A percentile compares a stretch with the other conserved stretches of the same genome.
Conservation (phyloP, 768 basidiomycete genomes). For the Russula vinacea region DNA sequence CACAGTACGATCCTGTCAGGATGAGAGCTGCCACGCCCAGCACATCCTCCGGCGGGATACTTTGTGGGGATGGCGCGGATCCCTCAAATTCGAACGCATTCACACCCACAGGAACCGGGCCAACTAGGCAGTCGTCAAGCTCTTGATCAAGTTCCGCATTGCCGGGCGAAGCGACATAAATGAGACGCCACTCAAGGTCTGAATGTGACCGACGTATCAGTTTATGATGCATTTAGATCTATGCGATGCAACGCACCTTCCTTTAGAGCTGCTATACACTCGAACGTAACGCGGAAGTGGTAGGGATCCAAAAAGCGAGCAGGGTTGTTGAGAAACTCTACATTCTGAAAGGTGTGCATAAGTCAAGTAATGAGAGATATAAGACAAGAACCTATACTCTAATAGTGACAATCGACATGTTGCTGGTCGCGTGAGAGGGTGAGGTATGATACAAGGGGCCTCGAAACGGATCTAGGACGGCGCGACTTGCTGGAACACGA, state of each 20-base stretch:
- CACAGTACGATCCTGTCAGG: constrained; percentile 91
- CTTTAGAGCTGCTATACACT: constrained; percentile 86
- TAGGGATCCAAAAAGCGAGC: constrained; percentile 89
- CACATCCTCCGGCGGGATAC: constrained; percentile 86
- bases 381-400: constrained; percentile 15
- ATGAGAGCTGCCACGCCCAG: constrained; percentile 97
- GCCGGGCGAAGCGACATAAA: constrained; percentile 93
- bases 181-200: constrained; percentile 98
- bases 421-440: neutral
- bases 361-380: neutral
- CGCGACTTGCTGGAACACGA: constrained; percentile 1
- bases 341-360: constrained; percentile 49
- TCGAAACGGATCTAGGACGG: neutral
- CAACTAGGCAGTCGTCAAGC: constrained; percentile 95
- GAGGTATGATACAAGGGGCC: neutral
- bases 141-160: constrained; percentile 93
- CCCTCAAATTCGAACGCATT: constrained; percentile 98
- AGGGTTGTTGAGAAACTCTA: constrained; percentile 90
- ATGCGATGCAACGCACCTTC: constrained; percentile 56
- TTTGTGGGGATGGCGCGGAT: constrained; percentile 73
- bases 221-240: no score
- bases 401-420: constrained; percentile 32
- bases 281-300: constrained; percentile 92
- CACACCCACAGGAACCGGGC: constrained; percentile 93
- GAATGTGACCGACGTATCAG: neutral